Evolutionary conservation across 306 rosid genomes (phyloP).

Genomic region (Urtica urens): DNA sequence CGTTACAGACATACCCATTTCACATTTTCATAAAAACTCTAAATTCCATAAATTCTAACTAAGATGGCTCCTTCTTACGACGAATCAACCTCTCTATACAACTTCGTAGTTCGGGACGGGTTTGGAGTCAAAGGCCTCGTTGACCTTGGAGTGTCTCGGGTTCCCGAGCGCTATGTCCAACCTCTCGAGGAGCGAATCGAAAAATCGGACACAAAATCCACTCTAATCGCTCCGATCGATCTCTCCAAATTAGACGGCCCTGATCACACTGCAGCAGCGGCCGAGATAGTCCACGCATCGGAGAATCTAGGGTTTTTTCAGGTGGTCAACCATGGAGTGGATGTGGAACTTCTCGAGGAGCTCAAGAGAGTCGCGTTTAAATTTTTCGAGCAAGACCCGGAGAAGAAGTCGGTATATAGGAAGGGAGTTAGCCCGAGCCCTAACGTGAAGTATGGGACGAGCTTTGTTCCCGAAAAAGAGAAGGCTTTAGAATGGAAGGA

Average conservation of each 20-base stretch:
- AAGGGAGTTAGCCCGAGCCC: slow-evolving; percentile 31
- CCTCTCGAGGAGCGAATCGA: slow-evolving; percentile 34
- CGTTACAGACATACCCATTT: too few species aligned
- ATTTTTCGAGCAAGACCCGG: slow-evolving; percentile 32
- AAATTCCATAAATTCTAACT: background rate
- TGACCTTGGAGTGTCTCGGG: slow-evolving; percentile 38
- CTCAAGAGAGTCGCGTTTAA: slow-evolving; percentile 33
- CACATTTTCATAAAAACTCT: background rate
- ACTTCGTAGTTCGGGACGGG: slow-evolving; percentile 45
- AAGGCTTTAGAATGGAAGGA: slow-evolving; percentile 57
- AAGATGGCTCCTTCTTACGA: slow-evolving; percentile 26
- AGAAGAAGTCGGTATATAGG: slow-evolving; percentile 25
- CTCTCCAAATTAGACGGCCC: slow-evolving; percentile 38
- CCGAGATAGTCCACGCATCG: slow-evolving; percentile 31
- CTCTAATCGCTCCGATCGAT: slow-evolving; percentile 29
- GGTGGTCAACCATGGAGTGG: slow-evolving; percentile 49
- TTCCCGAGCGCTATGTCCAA: slow-evolving; percentile 47
- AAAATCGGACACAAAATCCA: slow-evolving; percentile 11
- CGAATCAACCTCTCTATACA: slow-evolving; percentile 25
- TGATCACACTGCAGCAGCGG: slow-evolving; percentile 29
- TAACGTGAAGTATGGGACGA: slow-evolving; percentile 36
- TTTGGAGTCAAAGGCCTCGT: slow-evolving; percentile 50
- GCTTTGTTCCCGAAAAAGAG: slow-evolving; percentile 62
- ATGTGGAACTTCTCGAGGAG: slow-evolving; percentile 31
- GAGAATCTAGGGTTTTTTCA: slow-evolving; percentile 52